Base-by-base conservation (phyloP, 1,139 yeast species). In the Suhomyces taliae region DNA sequence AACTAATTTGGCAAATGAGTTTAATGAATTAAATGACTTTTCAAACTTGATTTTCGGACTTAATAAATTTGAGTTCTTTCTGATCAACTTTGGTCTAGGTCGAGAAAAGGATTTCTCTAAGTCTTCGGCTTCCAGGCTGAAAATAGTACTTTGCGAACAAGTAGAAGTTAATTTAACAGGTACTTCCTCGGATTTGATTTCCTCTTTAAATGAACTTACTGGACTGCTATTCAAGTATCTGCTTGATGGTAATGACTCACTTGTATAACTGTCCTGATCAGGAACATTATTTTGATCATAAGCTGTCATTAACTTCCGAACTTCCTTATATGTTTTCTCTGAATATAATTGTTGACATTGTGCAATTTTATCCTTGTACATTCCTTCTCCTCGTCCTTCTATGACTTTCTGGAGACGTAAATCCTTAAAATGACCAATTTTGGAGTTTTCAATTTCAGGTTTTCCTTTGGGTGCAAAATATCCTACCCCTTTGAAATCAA, bases 361-460 rank as follows among this genome's bases (percentile, higher is more conserved):
- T 27, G 56, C 49, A n/a, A 68, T 63, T 27, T 61, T 53, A 24
- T 55, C 47, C 32, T 53, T 58, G 47, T 53, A 67, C 15, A 51
- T 52, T 3, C 47, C 48, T 40, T 65, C 68, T 7, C 57, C 51
- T 46, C 74, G 51, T 9, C 69, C 71, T 8, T 58, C 56, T 8
- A 66, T 61, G 7, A 67, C 43, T 10, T 58, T 55, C 46, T 65
- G 65, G 10, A 69, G 46, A 32, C 56, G 54, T 41, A 62, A 46
- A 32, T 61, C 67, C 37, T 53, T 56, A 11, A 42, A 46, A 33
- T 58, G 11, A 43, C 32, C 48, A 9, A 36, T 44, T 33, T 34
- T 26, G 7, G 29, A 32, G 7, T 50, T 33, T 32, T 31, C n/a
- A 26, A n/a, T n/a, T 24, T 39, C 45, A 4, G 40, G 12, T 7